Evolutionary conservation across 192 early-diverging fungal species (phyloP), one percentile per base, ranked within the genome.

Genomic region (Diversispora eburnea): DNA sequence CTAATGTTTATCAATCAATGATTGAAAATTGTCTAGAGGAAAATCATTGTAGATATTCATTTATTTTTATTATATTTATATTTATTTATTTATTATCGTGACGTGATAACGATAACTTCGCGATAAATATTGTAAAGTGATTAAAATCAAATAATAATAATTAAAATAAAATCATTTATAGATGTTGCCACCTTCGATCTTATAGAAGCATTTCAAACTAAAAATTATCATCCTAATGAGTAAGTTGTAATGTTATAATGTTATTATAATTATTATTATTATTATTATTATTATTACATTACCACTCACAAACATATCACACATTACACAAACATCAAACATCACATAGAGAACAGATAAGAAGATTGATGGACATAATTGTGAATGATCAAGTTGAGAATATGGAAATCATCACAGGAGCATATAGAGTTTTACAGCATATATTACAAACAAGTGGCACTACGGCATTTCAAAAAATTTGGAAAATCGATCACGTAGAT

Each of bases 11-110:
- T 47, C 57, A 60, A 59, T 52, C 49, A 7, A 60, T 72, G 15
- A 72, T 72, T 20, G 70, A 72, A 25, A 59, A 72, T 49, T 72
- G 70, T 72, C 57, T 72, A 13, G 70, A 72, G 3, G 70, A 72
- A 60, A 45, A 60, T 17, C 70, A 72, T 19, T 60, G 70, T 72
- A 72, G 17, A 33, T 68, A 54, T 68, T 54, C n/a, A 13, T 0
- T 19, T 47, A 45, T 6, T 4, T 62, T 62, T 2, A 22, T 62
- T 42, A 41, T 62, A 41, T 8, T 12, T 15, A 47, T 20, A 46
- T 42, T 10, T 8, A 4, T 45, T 9, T 65, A 19, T 19, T 45
- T 8, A 17, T 20, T 20, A 12, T 3, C 33, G 33, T 60, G 20
- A 60, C 58, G 22, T 20, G 5, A 47, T n/a, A 47, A 22, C 46